Evolutionary conservation across 73 alveolate species (phyloP), one percentile per base, ranked within the genome.

Genomic region (Symbiodinium pilosum): DNA sequence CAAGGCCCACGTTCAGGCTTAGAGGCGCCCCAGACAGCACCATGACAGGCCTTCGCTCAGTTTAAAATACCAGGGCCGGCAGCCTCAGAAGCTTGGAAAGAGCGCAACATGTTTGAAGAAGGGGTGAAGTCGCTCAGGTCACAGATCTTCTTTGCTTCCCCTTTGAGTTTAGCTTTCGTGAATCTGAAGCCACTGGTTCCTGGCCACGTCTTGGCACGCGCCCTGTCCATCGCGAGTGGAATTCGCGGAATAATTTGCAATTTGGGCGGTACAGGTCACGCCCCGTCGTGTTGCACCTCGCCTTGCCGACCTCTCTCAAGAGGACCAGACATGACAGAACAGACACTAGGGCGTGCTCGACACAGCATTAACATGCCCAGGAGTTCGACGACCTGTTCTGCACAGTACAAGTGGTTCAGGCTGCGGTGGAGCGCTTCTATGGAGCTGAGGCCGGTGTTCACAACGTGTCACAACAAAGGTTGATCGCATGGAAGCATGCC

Each of bases 111-210:
- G 24, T 21, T 16, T 11, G 56, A 9, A 36, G n/a, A n/a, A n/a
- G n/a, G 0, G 87, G 21, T 40, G n/a, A 24, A 0, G 39, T 36
- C 34, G 9, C 86, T 32, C 20, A 91, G 96, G 96, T 91, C 96
- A 4, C 96, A 91, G 30, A 44, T 91, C 38, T 92, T 92, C 98
- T 75, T 71, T 38, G 92, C 84, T 24, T 92, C 98, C 21, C 64
- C 59, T 2, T 43, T 92, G 47, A 75, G 83, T 36, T 44, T 92
- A 83, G 98, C 92, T 30, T 44, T 92, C 38, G 98, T 92, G 84
- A 92, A 92, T 43, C 68, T 92, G 69, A 92, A 92, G 64, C 98
- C 98, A 41, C 38, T 92, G 92, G 84, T 92, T 64, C 98, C 98
- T 18, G 98, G 98, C 51, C 98, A 92, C 36, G 92, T 71, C 54